phyloP scores from a whole-genome alignment of 2,329 filamentous ascomycete species.

The Trichoderma sp. region DNA sequence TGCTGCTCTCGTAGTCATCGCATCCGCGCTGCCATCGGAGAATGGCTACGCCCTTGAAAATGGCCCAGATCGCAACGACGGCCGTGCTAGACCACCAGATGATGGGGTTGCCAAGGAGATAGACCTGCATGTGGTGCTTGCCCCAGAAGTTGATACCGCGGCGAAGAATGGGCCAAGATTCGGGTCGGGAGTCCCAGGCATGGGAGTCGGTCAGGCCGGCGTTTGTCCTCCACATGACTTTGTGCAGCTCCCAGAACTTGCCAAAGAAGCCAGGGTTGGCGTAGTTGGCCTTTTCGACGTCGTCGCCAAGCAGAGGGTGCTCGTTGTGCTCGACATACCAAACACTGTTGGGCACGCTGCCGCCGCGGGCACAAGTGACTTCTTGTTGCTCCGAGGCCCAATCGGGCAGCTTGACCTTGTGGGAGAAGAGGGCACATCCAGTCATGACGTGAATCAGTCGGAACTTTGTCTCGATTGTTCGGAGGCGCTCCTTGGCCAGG shows the following conservation, averaged over 20 bases:
- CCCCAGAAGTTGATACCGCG: constrained; percentile 99
- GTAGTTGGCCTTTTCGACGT: constrained; percentile 95
- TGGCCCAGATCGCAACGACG: constrained; percentile 72
- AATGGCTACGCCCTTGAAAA: constrained; percentile 85
- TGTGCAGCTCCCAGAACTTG: constrained; percentile 96
- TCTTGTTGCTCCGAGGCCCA: constrained; percentile 99
- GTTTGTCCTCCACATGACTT: constrained; percentile 99
- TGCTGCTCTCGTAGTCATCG: constrained; percentile 77
- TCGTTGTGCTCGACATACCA: constrained; percentile 96
- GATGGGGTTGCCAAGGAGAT: constrained; percentile 90
- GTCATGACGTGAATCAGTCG: constrained; percentile 95
- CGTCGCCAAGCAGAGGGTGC: constrained; percentile 72
- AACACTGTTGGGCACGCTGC: constrained; percentile 90
- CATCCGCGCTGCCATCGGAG: constrained; percentile 94
- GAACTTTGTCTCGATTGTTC: constrained; percentile 97
- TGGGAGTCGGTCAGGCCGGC: constrained; percentile 95
- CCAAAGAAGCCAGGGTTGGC: constrained; percentile 90
- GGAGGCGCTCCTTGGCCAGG: constrained; percentile 77
- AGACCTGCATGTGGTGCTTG: constrained; percentile 89
- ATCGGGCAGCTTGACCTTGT: constrained; percentile 97
- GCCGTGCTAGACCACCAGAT: constrained; percentile 91
- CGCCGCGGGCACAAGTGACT: constrained; percentile 92
- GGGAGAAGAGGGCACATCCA: constrained; percentile 92
- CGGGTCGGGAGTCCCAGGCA: constrained; percentile 94
- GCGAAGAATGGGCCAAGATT: constrained; percentile 86